phyloP scores from a whole-genome alignment of 768 basidiomycete species.

The Ramaria sp. region DNA sequence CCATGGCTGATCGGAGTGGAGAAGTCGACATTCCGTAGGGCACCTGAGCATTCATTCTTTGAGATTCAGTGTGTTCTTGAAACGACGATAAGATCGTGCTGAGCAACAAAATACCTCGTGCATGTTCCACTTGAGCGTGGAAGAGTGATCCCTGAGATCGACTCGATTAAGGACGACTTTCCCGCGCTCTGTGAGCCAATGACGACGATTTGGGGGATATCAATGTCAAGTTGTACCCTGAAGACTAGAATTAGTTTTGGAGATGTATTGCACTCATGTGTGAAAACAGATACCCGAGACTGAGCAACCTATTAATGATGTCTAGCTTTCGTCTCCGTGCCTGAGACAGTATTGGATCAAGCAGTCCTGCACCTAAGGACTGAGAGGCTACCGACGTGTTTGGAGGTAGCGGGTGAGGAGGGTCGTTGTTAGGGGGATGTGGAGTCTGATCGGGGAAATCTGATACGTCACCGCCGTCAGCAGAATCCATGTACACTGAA shows the following conservation, averaged over 20 bases:
- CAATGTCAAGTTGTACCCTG: conserved; percentile 59
- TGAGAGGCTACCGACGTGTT: neutral
- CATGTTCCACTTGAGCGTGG: conserved; percentile 65
- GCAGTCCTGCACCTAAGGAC: conserved; percentile 44
- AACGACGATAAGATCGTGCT: neutral
- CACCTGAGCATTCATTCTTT: conserved; percentile 27
- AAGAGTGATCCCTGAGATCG: conserved; percentile 60
- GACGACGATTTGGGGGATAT: conserved; percentile 64
- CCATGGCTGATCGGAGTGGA: conserved; percentile 31
- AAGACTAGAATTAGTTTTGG: neutral
- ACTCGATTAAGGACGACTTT: conserved; percentile 69
- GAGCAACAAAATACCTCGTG: conserved; percentile 39
- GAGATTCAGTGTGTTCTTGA: neutral
- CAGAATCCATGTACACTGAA: too few species aligned
- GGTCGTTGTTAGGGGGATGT: too few species aligned
- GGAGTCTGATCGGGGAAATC: too few species aligned
- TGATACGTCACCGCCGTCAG: too few species aligned
- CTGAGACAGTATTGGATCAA: conserved; percentile 30
- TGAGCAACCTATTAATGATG: conserved; percentile 46
- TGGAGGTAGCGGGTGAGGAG: neutral
- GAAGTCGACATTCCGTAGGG: conserved; percentile 46
- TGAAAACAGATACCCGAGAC: conserved; percentile 37
- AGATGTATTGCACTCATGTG: neutral
- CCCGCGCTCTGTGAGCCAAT: conserved; percentile 66
- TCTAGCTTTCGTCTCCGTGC: conserved; percentile 43